Evolutionary conservation across 192 early-diverging fungal genomes (phyloP).

Genomic region (Umbelopsis sp.): DNA sequence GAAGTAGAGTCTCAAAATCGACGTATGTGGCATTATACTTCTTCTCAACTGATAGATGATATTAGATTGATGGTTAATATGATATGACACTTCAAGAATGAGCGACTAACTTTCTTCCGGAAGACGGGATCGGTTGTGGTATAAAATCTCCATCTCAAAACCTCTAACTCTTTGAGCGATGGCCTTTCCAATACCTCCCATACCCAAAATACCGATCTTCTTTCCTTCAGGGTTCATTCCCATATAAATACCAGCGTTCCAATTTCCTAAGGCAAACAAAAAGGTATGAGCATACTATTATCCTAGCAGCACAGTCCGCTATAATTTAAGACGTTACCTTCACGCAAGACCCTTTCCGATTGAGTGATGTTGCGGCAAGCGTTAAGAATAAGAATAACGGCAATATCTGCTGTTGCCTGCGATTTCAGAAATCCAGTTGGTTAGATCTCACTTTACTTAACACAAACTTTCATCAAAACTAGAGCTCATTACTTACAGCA

Average conservation of each 20-base stretch:
- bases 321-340: slow-evolving; percentile 22
- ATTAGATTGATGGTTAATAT: neutral
- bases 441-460: neutral
- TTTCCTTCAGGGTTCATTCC: slow-evolving; percentile 45
- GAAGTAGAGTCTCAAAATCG: slow-evolving; percentile 52
- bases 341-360: slow-evolving; percentile 37
- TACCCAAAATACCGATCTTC: slow-evolving; percentile 49
- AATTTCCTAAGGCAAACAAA: slow-evolving; percentile 26
- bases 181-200: slow-evolving; percentile 58
- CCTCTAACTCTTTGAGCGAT: slow-evolving; percentile 52
- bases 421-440: neutral
- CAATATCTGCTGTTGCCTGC: slow-evolving; percentile 47
- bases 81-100: neutral
- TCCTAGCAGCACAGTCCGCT: too few species aligned
- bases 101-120: slow-evolving; percentile 36
- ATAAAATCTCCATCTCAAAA: slow-evolving; percentile 46
- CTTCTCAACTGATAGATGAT: slow-evolving; percentile 38
- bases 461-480: neutral
- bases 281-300: neutral
- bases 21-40: slow-evolving; percentile 46
- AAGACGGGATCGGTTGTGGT: slow-evolving; percentile 50
- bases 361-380: slow-evolving; percentile 45
- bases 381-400: slow-evolving; percentile 48
- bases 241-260: slow-evolving; percentile 33
- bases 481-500: slow-evolving; percentile 17